Conservation (phyloP, 495 filamentous ascomycete species). For the Chaetomium cochliodes region DNA sequence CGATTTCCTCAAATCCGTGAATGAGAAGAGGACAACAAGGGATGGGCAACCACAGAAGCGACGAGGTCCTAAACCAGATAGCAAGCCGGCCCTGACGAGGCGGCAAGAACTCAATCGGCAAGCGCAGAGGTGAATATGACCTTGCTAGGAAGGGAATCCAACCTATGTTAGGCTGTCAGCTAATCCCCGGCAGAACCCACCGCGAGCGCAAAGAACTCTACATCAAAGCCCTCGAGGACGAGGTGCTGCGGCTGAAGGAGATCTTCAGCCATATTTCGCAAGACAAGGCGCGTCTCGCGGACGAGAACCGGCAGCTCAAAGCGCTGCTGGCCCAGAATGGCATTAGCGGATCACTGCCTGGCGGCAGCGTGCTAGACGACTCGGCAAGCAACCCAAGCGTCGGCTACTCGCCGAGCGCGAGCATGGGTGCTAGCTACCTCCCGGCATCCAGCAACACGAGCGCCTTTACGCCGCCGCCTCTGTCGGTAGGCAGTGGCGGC, state of each 20-base stretch:
- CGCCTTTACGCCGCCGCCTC: constrained; percentile 45
- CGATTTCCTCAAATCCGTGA: constrained; percentile 57
- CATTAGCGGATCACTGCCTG: constrained; percentile 47
- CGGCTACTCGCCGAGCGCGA: constrained; percentile 54
- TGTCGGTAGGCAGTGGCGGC: constrained; percentile 32
- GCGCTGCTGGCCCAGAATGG: constrained; percentile 71
- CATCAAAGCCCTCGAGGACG: constrained; percentile 87
- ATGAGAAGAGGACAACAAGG: constrained; percentile 57
- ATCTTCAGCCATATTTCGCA: constrained; percentile 59
- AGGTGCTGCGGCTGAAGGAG: constrained; percentile 71
- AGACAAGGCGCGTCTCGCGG: constrained; percentile 63
- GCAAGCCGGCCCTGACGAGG: constrained; percentile 89
- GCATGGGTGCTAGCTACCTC: constrained; percentile 55
- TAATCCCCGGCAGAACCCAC: constrained; percentile 62
- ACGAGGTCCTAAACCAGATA: constrained; percentile 93
- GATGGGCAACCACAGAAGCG: constrained; percentile 87
- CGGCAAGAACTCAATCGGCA: constrained; percentile 93
- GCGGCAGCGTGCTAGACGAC: constrained; percentile 47
- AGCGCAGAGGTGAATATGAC: constrained; percentile 79
- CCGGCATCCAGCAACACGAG: constrained; percentile 42
- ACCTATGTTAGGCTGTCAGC: neutral
- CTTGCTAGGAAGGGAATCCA: neutral
- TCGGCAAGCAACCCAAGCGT: constrained; percentile 44
- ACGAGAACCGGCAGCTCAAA: constrained; percentile 77
- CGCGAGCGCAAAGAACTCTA: constrained; percentile 96